A percentile compares a stretch with the other conserved stretches of the same genome.
Conservation (phyloP, 2,329 filamentous ascomycete species). For the Aschersonia sp. region DNA sequence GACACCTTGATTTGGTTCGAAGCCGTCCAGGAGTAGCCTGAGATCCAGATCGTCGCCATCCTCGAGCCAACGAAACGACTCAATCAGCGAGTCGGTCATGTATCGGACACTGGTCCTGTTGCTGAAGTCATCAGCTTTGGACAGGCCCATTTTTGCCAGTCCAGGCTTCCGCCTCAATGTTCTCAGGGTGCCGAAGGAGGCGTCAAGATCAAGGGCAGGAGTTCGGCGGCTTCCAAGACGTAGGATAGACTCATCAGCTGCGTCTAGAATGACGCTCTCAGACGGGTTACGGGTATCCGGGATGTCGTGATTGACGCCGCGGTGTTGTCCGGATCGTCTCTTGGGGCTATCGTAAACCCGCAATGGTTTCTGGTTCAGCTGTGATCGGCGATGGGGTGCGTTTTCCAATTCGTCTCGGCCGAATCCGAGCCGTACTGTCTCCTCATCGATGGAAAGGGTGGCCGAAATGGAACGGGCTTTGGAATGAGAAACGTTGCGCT, state of each 20-base stretch:
- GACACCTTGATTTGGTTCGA: slow-evolving; percentile 45
- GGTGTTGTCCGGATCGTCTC: slow-evolving; percentile 38
- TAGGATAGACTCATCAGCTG: slow-evolving; percentile 13
- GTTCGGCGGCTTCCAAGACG: slow-evolving; percentile 12
- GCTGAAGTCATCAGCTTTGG: slow-evolving; percentile 6
- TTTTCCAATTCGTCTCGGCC: slow-evolving; percentile 7
- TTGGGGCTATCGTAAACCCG: slow-evolving; percentile 1
- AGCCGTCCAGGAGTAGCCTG: slow-evolving; percentile 53
- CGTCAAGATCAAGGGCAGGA: slow-evolving; percentile 9
- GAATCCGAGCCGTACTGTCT: slow-evolving; percentile 4
- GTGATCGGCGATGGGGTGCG: slow-evolving; percentile 3
- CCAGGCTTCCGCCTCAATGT: not conserved
- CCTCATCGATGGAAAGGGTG: not conserved
- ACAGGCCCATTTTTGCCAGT: slow-evolving; percentile 11
- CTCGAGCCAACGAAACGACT: slow-evolving; percentile 62
- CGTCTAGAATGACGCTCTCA: slow-evolving; percentile 22
- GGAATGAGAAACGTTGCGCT: slow-evolving; percentile 9
- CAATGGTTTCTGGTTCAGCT: not conserved
- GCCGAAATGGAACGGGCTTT: not conserved
- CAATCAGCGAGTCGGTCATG: slow-evolving; percentile 38
- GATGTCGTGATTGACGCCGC: slow-evolving; percentile 52
- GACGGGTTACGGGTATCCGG: slow-evolving; percentile 30
- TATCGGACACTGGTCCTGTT: not conserved
- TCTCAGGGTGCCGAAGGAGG: not conserved
- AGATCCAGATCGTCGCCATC: slow-evolving; percentile 58